A percentile compares a stretch with the other conserved stretches of the same genome.
These are phyloP conservation scores for Trichosporon inkin DNA, from an alignment of 1,284 basidiomycete genomes.

Conservation along the genomic window DNA sequence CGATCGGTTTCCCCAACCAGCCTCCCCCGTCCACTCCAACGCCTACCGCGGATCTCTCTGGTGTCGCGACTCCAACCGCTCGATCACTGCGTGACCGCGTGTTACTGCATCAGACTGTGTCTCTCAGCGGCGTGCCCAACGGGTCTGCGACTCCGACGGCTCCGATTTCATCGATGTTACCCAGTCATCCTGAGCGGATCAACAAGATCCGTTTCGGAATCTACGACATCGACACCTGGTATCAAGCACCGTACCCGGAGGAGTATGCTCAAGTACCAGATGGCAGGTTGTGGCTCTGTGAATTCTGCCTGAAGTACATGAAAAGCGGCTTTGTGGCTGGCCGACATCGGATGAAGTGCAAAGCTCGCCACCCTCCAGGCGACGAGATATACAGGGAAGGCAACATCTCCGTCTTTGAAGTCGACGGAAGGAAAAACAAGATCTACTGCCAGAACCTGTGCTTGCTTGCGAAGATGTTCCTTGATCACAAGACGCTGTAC, in stretches of 20 bases:
- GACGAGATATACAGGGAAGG: constrained; percentile 97
- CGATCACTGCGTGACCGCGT: constrained; percentile 43
- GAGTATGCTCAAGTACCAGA: constrained; percentile 93
- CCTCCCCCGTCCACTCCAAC: not conserved
- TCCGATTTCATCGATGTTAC: constrained; percentile 8
- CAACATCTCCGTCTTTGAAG: constrained; percentile 87
- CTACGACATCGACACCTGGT: constrained; percentile 97
- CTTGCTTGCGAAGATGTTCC: constrained; percentile 96
- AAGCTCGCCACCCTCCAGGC: constrained; percentile 88
- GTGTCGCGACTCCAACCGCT: constrained; percentile 8
- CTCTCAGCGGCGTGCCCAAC: constrained; percentile 14
- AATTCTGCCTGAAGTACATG: constrained; percentile 98
- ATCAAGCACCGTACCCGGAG: constrained; percentile 96
- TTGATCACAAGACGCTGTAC: constrained; percentile 98
- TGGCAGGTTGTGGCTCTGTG: constrained; percentile 92
- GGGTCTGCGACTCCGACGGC: constrained; percentile 6
- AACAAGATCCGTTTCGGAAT: constrained; percentile 87
- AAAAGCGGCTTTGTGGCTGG: constrained; percentile 84
- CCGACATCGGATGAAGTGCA: constrained; percentile 93
- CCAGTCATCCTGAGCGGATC: constrained; percentile 54
- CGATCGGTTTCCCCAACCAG: constrained; percentile 7
- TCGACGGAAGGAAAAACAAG: constrained; percentile 98
- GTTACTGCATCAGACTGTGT: constrained; percentile 33
- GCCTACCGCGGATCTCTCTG: not conserved
- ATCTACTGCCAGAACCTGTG: constrained; percentile 99